These are phyloP conservation scores for Hyaloperonospora brassicae DNA, from an alignment of 352 stramenopile species.

Conservation along the genomic window DNA sequence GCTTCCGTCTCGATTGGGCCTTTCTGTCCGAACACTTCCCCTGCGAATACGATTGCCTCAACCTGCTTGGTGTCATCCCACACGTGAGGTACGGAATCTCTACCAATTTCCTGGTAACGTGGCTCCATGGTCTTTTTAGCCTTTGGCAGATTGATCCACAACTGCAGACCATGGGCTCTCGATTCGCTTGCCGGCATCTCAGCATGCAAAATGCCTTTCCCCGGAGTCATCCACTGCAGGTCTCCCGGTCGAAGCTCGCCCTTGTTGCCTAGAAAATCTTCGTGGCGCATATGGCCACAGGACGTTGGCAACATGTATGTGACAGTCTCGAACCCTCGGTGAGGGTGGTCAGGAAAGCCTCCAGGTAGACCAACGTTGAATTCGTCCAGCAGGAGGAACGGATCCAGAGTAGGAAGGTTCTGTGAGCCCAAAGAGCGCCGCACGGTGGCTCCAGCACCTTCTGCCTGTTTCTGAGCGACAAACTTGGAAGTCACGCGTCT, in stretches of 20 bases:
- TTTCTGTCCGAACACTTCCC: conserved; percentile 38
- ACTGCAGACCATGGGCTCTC: conserved; percentile 35
- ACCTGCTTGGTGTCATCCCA: conserved; percentile 34
- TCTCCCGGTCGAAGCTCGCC: conserved; percentile 39
- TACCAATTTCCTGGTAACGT: conserved; percentile 43
- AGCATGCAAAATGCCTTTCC: conserved; percentile 42
- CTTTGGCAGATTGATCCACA: conserved; percentile 49
- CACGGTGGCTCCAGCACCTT: conserved; percentile 50
- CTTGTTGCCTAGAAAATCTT: conserved; percentile 71
- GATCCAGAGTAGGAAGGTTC: conserved; percentile 41
- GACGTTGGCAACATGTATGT: conserved; percentile 79
- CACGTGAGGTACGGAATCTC: conserved; percentile 30
- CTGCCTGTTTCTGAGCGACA: conserved; percentile 38
- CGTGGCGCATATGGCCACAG: conserved; percentile 77
- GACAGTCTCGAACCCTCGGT: conserved; percentile 89
- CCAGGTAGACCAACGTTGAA: conserved; percentile 49
- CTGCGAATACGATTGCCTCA: conserved; percentile 45
- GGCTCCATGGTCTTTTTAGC: conserved; percentile 42
- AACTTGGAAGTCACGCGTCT: conserved; percentile 47
- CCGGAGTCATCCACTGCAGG: conserved; percentile 56
- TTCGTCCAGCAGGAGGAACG: conserved; percentile 58
- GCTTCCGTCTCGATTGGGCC: conserved; percentile 36
- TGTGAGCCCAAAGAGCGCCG: conserved; percentile 44
- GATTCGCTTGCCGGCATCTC: conserved; percentile 37
- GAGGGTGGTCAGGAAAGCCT: conserved; percentile 86